Percentiles rank a stretch among this genome's conserved stretches.
Evolutionary conservation across 2,329 filamentous ascomycete species (phyloP).

Genomic region (Colletotrichum australisinense): DNA sequence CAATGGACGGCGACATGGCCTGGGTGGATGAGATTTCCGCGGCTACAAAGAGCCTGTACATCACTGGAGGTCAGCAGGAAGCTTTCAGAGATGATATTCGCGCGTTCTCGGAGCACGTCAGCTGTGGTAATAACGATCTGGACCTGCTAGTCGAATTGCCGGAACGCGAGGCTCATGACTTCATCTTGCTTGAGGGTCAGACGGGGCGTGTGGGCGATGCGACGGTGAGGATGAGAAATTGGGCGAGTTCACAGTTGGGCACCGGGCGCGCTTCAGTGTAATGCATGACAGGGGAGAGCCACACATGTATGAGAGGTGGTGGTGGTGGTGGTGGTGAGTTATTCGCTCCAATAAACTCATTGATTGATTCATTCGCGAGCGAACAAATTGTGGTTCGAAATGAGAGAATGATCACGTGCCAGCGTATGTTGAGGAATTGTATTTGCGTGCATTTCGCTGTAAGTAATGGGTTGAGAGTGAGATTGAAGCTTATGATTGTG

Average conservation of each 20-base stretch:
- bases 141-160: conserved; percentile 43
- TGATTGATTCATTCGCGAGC: neutral
- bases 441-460: neutral
- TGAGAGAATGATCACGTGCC: neutral
- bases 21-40: conserved; percentile 43
- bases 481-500: neutral
- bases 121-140: conserved; percentile 36
- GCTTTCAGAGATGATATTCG: conserved; percentile 45
- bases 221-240: conserved; percentile 45
- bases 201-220: conserved; percentile 40
- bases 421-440: neutral
- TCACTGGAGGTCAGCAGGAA: conserved; percentile 47
- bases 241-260: conserved; percentile 36
- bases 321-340: no score
- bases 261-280: neutral
- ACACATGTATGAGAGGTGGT: neutral
- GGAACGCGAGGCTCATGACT: conserved; percentile 47
- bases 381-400: neutral
- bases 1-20: conserved; percentile 41
- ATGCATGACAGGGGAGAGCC: neutral
- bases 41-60: conserved; percentile 41
- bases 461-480: neutral
- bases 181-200: conserved; percentile 45
- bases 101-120: conserved; percentile 40
- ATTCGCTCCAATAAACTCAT: neutral